These are phyloP conservation scores for Withania somnifera DNA, from an alignment of 305 asterid species.

Conservation along the genomic window DNA sequence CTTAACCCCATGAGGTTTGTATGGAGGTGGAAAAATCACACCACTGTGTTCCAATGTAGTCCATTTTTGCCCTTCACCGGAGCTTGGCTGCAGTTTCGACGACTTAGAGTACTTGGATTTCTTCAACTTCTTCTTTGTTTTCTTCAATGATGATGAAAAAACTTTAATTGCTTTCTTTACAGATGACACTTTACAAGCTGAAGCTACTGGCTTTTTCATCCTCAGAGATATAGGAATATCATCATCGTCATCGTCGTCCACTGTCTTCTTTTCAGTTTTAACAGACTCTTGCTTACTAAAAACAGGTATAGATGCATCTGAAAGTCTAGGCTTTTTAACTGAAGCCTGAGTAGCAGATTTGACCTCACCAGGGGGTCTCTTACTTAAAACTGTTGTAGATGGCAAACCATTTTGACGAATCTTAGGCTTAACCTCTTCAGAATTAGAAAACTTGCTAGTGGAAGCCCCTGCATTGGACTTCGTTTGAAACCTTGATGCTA, in stretches of 20 bases:
- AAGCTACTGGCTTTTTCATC: constrained; percentile 38
- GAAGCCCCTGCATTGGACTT: constrained; percentile 37
- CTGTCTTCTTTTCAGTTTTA: constrained; percentile 27
- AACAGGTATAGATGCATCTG: constrained; percentile 11
- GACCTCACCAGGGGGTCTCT: constrained; percentile 27
- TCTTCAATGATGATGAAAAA: constrained; percentile 31
- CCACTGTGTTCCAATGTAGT: constrained; percentile 88
- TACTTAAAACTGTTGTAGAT: constrained; percentile 22
- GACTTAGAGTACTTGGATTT: constrained; percentile 68
- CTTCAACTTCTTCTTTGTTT: constrained; percentile 35
- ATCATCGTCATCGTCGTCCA: constrained; percentile 71
- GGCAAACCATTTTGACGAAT: constrained; percentile 31
- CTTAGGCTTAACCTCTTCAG: constrained; percentile 43
- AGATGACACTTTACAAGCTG: constrained; percentile 39
- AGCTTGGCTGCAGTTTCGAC: constrained; percentile 70
- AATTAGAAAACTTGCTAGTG: constrained; percentile 23
- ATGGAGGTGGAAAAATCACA: constrained; percentile 91
- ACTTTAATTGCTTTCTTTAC: constrained; percentile 34
- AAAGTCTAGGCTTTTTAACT: constrained; percentile 32
- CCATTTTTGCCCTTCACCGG: constrained; percentile 99
- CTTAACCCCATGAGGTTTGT: constrained; percentile 90
- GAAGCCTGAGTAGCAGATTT: constrained; percentile 21
- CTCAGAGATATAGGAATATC: constrained; percentile 68
- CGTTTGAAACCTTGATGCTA: constrained; percentile 34
- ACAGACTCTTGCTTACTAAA: constrained; percentile 14